These are phyloP conservation scores for Teratosphaeria destructans DNA, from an alignment of 2,329 filamentous ascomycete genomes.

Conservation along the genomic window DNA sequence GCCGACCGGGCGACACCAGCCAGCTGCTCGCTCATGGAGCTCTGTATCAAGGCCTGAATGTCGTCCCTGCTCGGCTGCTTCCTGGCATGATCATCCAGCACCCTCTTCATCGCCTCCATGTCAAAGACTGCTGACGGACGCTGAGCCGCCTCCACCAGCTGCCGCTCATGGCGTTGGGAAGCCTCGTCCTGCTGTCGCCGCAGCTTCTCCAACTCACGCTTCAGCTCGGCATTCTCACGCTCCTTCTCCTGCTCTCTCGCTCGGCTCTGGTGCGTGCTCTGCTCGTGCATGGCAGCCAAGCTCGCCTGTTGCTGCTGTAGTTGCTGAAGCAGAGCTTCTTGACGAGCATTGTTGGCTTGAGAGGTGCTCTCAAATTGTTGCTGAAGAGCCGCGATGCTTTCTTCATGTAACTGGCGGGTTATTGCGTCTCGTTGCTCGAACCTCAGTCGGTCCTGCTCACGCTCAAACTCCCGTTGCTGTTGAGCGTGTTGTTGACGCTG, in stretches of 20 bases:
- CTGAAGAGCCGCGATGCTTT: background rate
- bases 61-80: background rate
- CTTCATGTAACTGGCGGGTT: background rate
- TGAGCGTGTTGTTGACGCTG: background rate
- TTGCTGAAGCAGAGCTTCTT: background rate
- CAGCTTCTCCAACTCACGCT: background rate
- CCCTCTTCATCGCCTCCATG: background rate
- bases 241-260: background rate
- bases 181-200: background rate
- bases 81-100: background rate
- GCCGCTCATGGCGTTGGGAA: background rate
- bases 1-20: background rate
- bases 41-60: background rate
- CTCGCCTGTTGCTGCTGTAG: background rate
- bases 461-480: background rate
- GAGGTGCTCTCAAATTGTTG: background rate
- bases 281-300: background rate
- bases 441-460: background rate
- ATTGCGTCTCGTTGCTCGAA: background rate
- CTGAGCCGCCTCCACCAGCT: background rate
- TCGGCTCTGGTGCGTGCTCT: background rate
- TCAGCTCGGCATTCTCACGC: background rate
- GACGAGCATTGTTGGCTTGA: background rate
- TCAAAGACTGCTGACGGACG: background rate
- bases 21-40: background rate